A percentile compares a stretch with the other conserved stretches of the same genome.
Conservation (phyloP, 768 basidiomycete species). For the Lentinula raphanica region DNA sequence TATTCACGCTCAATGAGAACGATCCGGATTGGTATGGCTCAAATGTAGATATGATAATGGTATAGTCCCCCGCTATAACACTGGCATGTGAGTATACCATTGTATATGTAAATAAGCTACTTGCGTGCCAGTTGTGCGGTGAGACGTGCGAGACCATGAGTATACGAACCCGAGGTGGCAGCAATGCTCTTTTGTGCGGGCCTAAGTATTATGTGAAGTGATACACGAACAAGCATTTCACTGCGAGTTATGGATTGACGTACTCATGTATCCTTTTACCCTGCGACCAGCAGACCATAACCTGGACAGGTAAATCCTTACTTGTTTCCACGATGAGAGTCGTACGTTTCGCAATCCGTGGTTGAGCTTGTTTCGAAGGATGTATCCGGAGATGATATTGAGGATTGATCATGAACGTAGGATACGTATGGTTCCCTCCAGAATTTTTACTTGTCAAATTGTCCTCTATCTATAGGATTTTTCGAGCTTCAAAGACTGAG, state of each 20-base stretch:
- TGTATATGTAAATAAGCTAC: slow-evolving; percentile 10
- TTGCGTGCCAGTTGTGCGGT: slow-evolving; percentile 51
- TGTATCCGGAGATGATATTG: slow-evolving; percentile 72
- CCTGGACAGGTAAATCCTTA: slow-evolving; percentile 68
- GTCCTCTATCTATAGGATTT: slow-evolving; percentile 46
- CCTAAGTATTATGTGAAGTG: slow-evolving; percentile 30
- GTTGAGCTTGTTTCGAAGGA: slow-evolving; percentile 21
- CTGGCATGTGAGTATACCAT: background rate
- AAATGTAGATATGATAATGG: slow-evolving; percentile 80
- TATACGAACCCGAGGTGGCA: slow-evolving; percentile 75
- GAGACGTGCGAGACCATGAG: slow-evolving; percentile 64
- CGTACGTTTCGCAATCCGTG: slow-evolving; percentile 33
- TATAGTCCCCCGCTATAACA: slow-evolving; percentile 68
- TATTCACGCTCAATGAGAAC: slow-evolving; percentile 62
- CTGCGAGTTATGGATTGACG: slow-evolving; percentile 30
- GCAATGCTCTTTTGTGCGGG: slow-evolving; percentile 64
- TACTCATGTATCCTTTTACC: slow-evolving; percentile 75
- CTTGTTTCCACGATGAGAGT: slow-evolving; percentile 47
- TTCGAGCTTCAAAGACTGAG: too few species aligned
- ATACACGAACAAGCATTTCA: too few species aligned
- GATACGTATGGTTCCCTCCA: slow-evolving; percentile 77
- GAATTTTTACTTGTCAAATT: slow-evolving; percentile 63
- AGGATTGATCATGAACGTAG: slow-evolving; percentile 86
- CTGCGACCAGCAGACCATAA: slow-evolving; percentile 68
- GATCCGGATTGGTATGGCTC: slow-evolving; percentile 63